Evolutionary conservation across 2,329 filamentous ascomycete genomes (phyloP), one percentile per base, ranked within the genome.

Genomic region (Fusarium goolgardi): DNA sequence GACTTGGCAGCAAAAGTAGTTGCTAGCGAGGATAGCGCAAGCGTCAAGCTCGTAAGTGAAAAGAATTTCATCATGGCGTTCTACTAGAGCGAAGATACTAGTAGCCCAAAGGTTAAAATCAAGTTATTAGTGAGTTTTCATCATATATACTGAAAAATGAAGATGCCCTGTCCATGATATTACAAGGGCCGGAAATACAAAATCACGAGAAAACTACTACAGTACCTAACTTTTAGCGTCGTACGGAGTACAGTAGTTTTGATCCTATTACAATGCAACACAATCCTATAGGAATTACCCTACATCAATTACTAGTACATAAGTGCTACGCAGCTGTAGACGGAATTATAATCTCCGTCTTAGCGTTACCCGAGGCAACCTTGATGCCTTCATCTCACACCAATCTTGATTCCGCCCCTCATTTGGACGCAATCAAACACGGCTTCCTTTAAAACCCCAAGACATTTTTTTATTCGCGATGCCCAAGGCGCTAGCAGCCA

Each of bases 1-100:
- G 62, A 65, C 15, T 65, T 62, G 13, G 58, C 53, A 3, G 62
- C 56, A 11, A 35, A 29, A 9, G 56, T 21, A 9, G 27, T 40
- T 5, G 25, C 4, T 12, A 54, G 11, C 0, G 55, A 53, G 2
- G 49, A 58, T 2, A 58, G 34, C 3, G 31, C 25, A 11, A 53
- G 27, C 25, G 25, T 11, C 21, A 58, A 27, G 23, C 32, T 54
- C 4, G 55, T 16, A 6, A 45, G 2, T 3, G 40, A 53, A 21
- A 46, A n/a, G 3, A 58, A 16, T 12, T 45, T 58, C 55, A 59
- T 59, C 9, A 43, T 43, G 23, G 20, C 12, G 20, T 12, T 41
- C 7, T 23, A 43, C 3, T 8, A 25, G 15, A 9, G 21, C 13
- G 13, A 15, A 29, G 31, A 32, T 32, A 15, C 2, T 16, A 15